Evolutionary conservation across 1,284 basidiomycete species (phyloP), one percentile per base, ranked within the genome.

Genomic region (Rhizoctonia solani): DNA sequence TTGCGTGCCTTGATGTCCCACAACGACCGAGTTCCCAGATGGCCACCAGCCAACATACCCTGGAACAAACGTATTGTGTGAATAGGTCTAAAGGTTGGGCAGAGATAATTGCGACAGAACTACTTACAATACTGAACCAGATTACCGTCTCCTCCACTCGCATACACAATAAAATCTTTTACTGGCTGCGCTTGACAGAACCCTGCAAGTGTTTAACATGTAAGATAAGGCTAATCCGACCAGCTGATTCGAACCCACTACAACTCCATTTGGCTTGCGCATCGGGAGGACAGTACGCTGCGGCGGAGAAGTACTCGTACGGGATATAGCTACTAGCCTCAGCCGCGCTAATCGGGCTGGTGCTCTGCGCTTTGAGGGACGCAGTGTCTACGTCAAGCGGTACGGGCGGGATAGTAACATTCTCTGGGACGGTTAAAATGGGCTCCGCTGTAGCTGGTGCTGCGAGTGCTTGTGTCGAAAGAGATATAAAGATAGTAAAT

Each of bases 31-130:
- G 34, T 63, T 46, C 19, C 49, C n/a, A 3, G 59, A 63, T 1
- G 59, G 59, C 59, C 59, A 63, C 59, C 59, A 63, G 9, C 59
- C 59, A 16, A 63, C 59, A 30, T 63, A 63, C 59, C 59, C 59
- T 63, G 32, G 6, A 52, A 13, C n/a, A 37, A 4, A 2, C 25
- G 19, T 19, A 46, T 11, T 6, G 44, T 46, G 44, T 46, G 21
- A 46, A 46, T 46, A 46, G 19, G 21, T 39, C 37, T 21, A 19
- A 46, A 11, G 8, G 13, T 19, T 9, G 19, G 9, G 8, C 44
- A 9, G 44, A 11, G n/a, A n/a, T n/a, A n/a, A n/a, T n/a, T n/a
- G n/a, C 9, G 5, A 52, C 50, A 13, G 2, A 27, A 19, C 6
- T 3, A 61, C 59, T 63, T 11, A 63, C 59, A 63, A 42, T 37